Percentiles rank a stretch among this genome's conserved stretches.
Evolutionary conservation across 2,329 filamentous ascomycete genomes (phyloP).

Genomic region (Colletotrichum tropicale): DNA sequence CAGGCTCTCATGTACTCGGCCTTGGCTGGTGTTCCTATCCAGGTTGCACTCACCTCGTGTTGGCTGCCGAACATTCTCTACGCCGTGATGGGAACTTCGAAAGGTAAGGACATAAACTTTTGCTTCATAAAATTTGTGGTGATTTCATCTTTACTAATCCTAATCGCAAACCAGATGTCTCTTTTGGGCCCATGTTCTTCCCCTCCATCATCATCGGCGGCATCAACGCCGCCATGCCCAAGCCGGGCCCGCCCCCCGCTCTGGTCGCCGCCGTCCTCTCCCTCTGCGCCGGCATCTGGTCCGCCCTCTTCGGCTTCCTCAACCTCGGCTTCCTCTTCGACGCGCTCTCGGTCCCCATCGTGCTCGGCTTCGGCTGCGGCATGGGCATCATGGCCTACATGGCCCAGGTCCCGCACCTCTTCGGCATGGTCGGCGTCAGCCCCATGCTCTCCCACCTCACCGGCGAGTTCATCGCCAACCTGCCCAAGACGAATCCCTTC

Average conservation of each 20-base stretch:
- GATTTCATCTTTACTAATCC: rapidly evolving
- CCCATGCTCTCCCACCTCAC: not conserved
- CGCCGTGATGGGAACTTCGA: not conserved
- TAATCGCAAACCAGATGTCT: not conserved
- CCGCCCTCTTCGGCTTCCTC: not conserved
- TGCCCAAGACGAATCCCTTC: not conserved
- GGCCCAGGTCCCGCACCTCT: not conserved
- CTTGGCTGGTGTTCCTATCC: not conserved
- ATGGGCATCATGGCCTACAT: not conserved
- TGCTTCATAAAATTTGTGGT: not conserved
- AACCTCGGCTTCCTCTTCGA: not conserved
- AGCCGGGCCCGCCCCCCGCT: not conserved
- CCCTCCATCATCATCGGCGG: not conserved
- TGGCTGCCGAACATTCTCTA: not conserved
- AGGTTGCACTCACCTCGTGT: not conserved
- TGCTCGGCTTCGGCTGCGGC: not conserved
- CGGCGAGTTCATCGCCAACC: not conserved
- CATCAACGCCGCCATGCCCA: not conserved
- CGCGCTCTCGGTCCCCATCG: not conserved
- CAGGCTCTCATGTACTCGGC: not conserved
- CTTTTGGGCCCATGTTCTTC: not conserved
- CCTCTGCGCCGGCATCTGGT: not conserved
- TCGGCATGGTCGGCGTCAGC: not conserved
- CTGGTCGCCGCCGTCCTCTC: not conserved
- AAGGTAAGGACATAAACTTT: not conserved